A percentile compares a stretch with the other conserved stretches of the same genome.
Evolutionary conservation across 345 rosid genomes (phyloP).

Genomic region (Eucalyptus decipiens): DNA sequence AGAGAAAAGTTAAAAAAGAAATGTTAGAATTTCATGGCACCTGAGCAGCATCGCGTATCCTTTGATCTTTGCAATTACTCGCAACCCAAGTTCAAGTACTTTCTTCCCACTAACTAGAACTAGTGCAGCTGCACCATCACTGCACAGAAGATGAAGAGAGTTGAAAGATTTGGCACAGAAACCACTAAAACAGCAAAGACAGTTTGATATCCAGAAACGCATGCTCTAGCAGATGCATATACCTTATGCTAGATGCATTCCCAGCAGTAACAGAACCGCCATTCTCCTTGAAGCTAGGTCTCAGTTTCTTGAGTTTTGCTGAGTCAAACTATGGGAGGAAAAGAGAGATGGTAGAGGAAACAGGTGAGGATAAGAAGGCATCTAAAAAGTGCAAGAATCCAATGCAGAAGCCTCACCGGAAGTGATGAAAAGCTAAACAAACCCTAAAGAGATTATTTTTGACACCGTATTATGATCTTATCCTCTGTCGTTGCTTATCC

Average conservation of each 20-base stretch:
- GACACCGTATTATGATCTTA: neutral
- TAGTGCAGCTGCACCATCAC: constrained; percentile 98
- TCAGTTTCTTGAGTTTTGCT: constrained; percentile 69
- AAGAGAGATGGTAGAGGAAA: neutral
- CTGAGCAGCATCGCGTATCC: constrained; percentile 97
- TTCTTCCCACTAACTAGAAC: constrained; percentile 89
- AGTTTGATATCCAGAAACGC: neutral
- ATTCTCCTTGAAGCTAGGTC: constrained; percentile 75
- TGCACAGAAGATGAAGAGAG: neutral
- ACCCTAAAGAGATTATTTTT: neutral
- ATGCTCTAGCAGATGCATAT: neutral
- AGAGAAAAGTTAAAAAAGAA: neutral
- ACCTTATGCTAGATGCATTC: constrained; percentile 97
- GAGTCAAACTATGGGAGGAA: constrained; percentile 55
- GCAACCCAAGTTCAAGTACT: constrained; percentile 66
- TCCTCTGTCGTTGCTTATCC: neutral
- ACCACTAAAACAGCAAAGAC: neutral
- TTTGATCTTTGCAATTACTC: constrained; percentile 67
- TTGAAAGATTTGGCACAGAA: neutral
- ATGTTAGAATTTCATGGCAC: constrained; percentile 6
- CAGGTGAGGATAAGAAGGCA: neutral
- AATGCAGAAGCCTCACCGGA: neutral
- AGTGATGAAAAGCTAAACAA: neutral
- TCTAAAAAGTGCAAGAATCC: neutral
- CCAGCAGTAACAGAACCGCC: constrained; percentile 96